phyloP scores from a whole-genome alignment of 2,329 filamentous ascomycete species.

The Talaromyces sp. region DNA sequence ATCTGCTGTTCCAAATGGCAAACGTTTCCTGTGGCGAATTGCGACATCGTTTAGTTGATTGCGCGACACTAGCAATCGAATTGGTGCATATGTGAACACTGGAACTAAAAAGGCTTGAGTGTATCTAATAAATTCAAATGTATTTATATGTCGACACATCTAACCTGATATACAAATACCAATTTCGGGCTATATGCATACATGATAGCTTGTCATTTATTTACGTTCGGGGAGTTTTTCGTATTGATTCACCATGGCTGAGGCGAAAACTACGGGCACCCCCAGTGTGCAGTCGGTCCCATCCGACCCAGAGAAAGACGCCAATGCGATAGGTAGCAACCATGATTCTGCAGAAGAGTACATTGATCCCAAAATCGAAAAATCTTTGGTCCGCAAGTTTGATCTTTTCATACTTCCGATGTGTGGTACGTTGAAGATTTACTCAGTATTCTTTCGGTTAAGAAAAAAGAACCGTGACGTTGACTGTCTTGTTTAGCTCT shows the following conservation, averaged over 20 bases:
- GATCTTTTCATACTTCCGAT: constrained; percentile 7
- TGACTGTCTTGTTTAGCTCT: background rate
- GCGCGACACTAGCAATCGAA: background rate
- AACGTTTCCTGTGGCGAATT: background rate
- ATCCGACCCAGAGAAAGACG: constrained; percentile 3
- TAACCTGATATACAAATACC: too few species aligned
- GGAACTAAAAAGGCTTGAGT: too few species aligned
- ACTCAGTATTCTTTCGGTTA: background rate
- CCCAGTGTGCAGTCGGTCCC: constrained; percentile 5
- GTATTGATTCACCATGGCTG: background rate
- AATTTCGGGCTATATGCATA: too few species aligned
- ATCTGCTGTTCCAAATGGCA: background rate
- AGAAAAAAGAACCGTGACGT: background rate
- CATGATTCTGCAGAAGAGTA: constrained; percentile 1
- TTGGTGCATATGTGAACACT: too few species aligned
- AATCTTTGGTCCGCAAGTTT: constrained; percentile 7
- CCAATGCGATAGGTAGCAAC: background rate
- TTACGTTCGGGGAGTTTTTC: background rate
- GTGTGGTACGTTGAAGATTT: constrained; percentile 1
- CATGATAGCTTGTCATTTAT: background rate
- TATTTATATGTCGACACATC: too few species aligned
- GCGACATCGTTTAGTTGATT: constrained; percentile 5
- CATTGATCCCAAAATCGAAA: constrained; percentile 7
- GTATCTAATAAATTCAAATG: too few species aligned
- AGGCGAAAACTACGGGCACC: background rate